phyloP scores from a whole-genome alignment of 495 filamentous ascomycete genomes.

The Xylaria intraflava region DNA sequence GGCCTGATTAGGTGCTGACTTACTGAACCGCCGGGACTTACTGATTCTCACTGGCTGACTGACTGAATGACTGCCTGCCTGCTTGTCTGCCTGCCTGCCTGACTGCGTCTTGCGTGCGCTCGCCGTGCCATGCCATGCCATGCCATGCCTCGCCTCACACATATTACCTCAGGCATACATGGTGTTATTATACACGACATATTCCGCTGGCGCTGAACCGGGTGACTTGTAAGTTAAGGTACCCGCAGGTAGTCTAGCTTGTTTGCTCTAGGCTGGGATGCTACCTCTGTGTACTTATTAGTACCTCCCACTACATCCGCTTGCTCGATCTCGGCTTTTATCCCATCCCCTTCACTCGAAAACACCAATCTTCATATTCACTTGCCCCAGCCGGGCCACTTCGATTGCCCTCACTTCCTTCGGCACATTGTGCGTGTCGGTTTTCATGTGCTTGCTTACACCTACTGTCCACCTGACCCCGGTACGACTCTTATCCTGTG shows the following conservation, averaged over 20 bases:
- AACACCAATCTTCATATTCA: not conserved
- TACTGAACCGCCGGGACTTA: too few species aligned
- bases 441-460: not conserved
- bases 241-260: too few species aligned
- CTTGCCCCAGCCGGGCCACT: not conserved
- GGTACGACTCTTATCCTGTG: not conserved
- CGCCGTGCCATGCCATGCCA: not conserved
- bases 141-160: not conserved
- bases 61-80: not conserved
- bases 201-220: not conserved
- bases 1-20: not conserved
- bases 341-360: not conserved
- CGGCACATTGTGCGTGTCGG: not conserved
- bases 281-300: not conserved
- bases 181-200: too few species aligned
- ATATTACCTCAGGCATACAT: not conserved
- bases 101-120: not conserved
- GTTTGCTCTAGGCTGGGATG: not conserved
- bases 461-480: not conserved
- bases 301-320: not conserved
- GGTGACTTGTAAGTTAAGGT: too few species aligned
- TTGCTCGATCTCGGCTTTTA: not conserved
- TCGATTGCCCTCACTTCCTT: not conserved
- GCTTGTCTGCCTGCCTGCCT: not conserved
- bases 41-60: not conserved